A percentile compares a stretch with the other conserved stretches of the same genome.
These are phyloP conservation scores for Candida wancherniae DNA, from an alignment of 805 yeast species.

Conservation along the genomic window DNA sequence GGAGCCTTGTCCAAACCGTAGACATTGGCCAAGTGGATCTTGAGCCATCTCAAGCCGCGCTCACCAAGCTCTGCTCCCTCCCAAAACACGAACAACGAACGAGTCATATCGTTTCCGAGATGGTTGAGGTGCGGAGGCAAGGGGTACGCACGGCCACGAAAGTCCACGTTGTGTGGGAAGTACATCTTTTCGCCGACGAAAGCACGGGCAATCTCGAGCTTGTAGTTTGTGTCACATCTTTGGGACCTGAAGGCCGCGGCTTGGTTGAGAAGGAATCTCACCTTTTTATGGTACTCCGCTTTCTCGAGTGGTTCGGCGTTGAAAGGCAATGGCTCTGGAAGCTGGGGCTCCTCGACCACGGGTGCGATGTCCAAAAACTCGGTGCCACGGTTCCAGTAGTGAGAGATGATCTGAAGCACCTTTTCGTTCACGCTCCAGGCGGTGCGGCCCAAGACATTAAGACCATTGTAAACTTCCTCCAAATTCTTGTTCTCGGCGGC, in stretches of 20 bases:
- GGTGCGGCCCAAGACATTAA: conserved; percentile 53
- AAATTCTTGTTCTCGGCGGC: conserved; percentile 69
- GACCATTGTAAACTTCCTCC: conserved; percentile 67
- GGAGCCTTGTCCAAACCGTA: conserved; percentile 75
- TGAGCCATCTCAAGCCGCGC: conserved; percentile 66
- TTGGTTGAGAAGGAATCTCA: conserved; percentile 54
- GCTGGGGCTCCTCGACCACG: conserved; percentile 38
- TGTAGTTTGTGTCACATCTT: conserved; percentile 91
- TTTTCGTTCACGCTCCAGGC: conserved; percentile 87
- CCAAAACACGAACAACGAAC: conserved; percentile 73
- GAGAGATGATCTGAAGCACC: conserved; percentile 62
- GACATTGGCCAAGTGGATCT: conserved; percentile 68
- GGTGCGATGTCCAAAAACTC: conserved; percentile 69
- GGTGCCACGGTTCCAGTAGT: conserved; percentile 85
- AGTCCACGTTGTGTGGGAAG: conserved; percentile 78
- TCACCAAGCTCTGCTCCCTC: conserved; percentile 66
- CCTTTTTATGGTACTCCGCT: conserved; percentile 60
- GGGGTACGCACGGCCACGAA: conserved; percentile 83
- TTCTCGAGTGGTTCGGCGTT: conserved; percentile 70
- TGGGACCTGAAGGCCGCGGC: conserved; percentile 71
- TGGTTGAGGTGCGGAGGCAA: conserved; percentile 77
- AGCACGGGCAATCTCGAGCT: conserved; percentile 91
- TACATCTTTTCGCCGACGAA: conserved; percentile 69
- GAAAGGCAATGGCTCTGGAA: conserved; percentile 48
- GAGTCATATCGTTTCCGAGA: conserved; percentile 71